A percentile compares a stretch with the other conserved stretches of the same genome.
phyloP scores from a whole-genome alignment of 148 eudicot species.

The Chenopodium formosanum region DNA sequence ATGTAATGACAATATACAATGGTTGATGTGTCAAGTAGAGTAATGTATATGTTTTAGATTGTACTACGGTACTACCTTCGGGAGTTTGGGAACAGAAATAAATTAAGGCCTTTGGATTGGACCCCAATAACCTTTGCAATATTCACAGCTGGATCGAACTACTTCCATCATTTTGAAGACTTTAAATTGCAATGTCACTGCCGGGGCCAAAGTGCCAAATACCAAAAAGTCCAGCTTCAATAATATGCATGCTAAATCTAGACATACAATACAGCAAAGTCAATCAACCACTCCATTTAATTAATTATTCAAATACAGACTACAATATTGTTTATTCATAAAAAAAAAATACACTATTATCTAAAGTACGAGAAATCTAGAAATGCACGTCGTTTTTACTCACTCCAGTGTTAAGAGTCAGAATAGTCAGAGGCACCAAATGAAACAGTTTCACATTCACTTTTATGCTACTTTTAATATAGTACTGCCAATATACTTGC shows the following conservation, averaged over 20 bases:
- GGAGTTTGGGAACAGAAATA: too few relatives aligned
- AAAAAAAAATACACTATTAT: too few relatives aligned
- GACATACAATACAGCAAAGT: constrained; percentile 10
- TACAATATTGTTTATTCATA: background rate
- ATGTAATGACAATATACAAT: too few relatives aligned
- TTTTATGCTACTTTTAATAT: background rate
- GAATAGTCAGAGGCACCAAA: background rate
- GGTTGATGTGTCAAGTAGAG: too few relatives aligned
- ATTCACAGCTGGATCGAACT: too few relatives aligned
- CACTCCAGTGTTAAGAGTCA: background rate
- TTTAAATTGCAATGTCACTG: background rate
- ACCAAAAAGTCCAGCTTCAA: constrained; percentile 5
- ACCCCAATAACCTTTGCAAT: too few relatives aligned
- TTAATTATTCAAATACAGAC: background rate
- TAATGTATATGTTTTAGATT: too few relatives aligned
- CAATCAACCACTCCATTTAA: background rate
- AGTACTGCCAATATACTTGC: background rate
- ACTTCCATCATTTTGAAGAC: background rate
- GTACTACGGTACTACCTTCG: too few relatives aligned
- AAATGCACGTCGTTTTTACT: background rate
- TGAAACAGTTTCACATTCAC: background rate
- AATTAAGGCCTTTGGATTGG: too few relatives aligned
- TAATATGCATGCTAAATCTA: background rate
- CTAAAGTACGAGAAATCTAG: background rate
- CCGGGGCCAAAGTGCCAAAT: constrained; percentile 1